A percentile compares a stretch with the other conserved stretches of the same genome.
Conservation (phyloP, 2,329 filamentous ascomycete genomes). For the Pseudogymnoascus sp. region DNA sequence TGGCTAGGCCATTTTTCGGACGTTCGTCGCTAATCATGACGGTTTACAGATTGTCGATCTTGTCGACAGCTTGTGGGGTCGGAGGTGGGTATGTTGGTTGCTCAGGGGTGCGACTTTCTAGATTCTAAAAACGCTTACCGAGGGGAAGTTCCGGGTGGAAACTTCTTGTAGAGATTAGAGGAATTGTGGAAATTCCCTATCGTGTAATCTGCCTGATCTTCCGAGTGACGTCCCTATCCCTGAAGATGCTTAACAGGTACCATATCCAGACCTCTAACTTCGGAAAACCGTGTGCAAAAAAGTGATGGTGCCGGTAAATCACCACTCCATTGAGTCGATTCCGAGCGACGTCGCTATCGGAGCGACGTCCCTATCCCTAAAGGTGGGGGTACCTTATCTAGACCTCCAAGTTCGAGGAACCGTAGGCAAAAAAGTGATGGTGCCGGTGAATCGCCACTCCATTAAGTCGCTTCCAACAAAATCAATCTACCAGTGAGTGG, state of each 20-base stretch:
- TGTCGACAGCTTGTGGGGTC: too few relatives aligned
- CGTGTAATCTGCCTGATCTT: conserved; percentile 11
- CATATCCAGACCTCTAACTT: background rate
- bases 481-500: conserved; percentile 1
- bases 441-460: background rate
- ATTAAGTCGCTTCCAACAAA: conserved; percentile 4
- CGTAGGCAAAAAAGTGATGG: background rate
- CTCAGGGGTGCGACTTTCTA: too few relatives aligned
- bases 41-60: too few relatives aligned
- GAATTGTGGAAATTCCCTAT: conserved; percentile 17
- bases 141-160: too few relatives aligned
- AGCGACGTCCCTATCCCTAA: background rate
- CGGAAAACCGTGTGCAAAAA: background rate
- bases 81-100: too few relatives aligned
- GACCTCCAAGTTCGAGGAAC: background rate
- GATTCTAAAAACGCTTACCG: too few relatives aligned
- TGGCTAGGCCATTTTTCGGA: too few relatives aligned
- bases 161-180: too few relatives aligned
- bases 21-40: too few relatives aligned
- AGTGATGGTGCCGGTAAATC: conserved; percentile 1
- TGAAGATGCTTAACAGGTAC: background rate
- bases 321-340: conserved; percentile 4
- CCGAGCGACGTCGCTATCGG: too few relatives aligned
- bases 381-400: background rate
- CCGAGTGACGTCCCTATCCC: conserved; percentile 1